A percentile compares a stretch with the other conserved stretches of the same genome.
Evolutionary conservation across 1,284 basidiomycete species (phyloP).

Genomic region (Lentinula novae-zelandiae): DNA sequence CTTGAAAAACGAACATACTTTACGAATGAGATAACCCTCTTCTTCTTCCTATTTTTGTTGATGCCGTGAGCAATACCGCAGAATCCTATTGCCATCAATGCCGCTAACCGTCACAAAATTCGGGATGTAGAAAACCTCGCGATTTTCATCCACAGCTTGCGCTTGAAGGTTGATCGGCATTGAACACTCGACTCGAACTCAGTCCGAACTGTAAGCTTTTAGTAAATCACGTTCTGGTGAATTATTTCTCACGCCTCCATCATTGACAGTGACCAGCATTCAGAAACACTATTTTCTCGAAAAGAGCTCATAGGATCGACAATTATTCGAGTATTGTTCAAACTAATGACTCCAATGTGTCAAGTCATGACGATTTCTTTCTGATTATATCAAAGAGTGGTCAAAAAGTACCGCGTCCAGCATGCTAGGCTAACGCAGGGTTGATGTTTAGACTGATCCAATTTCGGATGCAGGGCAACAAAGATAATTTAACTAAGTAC

Average conservation of each 20-base stretch:
- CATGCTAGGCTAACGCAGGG: too few relatives aligned
- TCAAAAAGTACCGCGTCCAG: background rate
- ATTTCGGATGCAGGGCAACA: background rate
- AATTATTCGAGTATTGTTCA: too few relatives aligned
- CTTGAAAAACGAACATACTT: conserved; percentile 39
- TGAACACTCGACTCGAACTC: background rate
- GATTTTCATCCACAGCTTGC: conserved; percentile 34
- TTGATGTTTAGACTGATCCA: too few relatives aligned
- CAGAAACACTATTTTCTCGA: too few relatives aligned
- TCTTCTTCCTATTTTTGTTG: conserved; percentile 46
- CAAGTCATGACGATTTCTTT: too few relatives aligned
- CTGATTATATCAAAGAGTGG: background rate
- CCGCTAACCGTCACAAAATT: conserved; percentile 66
- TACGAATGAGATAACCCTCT: conserved; percentile 73
- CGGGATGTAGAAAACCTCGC: conserved; percentile 64
- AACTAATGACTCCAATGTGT: too few relatives aligned
- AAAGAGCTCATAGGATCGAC: too few relatives aligned
- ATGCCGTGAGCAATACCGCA: conserved; percentile 4
- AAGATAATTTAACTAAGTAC: background rate
- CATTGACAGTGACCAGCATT: too few relatives aligned
- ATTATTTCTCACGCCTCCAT: too few relatives aligned
- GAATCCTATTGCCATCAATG: background rate
- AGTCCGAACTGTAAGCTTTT: too few relatives aligned
- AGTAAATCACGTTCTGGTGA: too few relatives aligned
- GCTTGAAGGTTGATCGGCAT: conserved; percentile 19